Evolutionary conservation across 192 early-diverging fungal species (phyloP), one percentile per base, ranked within the genome.

Genomic region (Podila epigama): DNA sequence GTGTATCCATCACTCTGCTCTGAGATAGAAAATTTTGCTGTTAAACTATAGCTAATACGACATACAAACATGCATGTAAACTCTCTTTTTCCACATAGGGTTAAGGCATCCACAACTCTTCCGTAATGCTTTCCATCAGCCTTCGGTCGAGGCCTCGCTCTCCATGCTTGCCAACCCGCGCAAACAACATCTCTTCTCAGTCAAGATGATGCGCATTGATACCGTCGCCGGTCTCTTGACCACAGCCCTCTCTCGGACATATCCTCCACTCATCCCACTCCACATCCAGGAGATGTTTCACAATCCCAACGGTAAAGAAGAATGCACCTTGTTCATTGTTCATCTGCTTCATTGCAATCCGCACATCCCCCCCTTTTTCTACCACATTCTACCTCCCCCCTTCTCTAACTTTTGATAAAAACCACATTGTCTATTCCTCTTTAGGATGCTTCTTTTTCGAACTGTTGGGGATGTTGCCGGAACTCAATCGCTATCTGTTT

Each of bases 291-390:
- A 75, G 44, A 56, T 67, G 71, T 75, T 75, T 67, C 71, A 75
- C 27, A 75, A 75, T 50, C 71, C 71, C 40, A 75, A 75, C 54
- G 71, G 71, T 75, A 75, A n/a, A n/a, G n/a, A n/a, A n/a, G n/a
- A n/a, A n/a, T n/a, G n/a, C n/a, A n/a, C n/a, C n/a, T n/a, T n/a
- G n/a, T n/a, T n/a, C n/a, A n/a, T n/a, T n/a, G n/a, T n/a, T n/a
- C n/a, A 29, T 41, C 31, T 27, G 25, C 53, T 3, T 4, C n/a
- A n/a, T n/a, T n/a, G 18, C 16, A 44, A 44, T 44, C 5, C 41
- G 20, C 16, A 15, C 41, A 42, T 5, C 12, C 16, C 16, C 44
- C 44, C 15, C 9, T 48, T 4, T 44, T 44, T n/a, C n/a, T 48
- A 2, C 44, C 15, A 48, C 44, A 48, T 39, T n/a, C n/a, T n/a